Evolutionary conservation across 306 rosid genomes (phyloP), one percentile per base, ranked within the genome.

Genomic region (Cicer yamashitae): DNA sequence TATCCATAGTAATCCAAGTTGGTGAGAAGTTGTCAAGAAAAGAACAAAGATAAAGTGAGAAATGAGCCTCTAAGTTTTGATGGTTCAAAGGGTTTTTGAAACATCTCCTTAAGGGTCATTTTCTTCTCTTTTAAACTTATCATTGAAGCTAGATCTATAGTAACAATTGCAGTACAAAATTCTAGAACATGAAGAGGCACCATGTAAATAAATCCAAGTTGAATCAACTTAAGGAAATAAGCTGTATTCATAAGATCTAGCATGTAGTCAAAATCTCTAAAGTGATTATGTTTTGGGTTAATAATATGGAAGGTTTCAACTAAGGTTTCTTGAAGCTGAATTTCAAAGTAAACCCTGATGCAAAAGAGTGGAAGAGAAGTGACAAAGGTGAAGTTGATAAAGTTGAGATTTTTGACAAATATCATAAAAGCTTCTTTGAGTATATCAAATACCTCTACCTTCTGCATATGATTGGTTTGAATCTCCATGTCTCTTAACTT

Each of bases 321-420:
- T 13, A 85, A 51, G 50, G 84, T 76, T 54, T 59, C 66, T 66
- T 81, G 89, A 74, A 77, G 79, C 67, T 38, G 39, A 60, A 13
- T 71, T 75, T 87, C 88, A 63, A 61, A 70, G 77, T 77, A 81
- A 71, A 83, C 51, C 77, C 75, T 76, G 78, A 86, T 70, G 74
- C 73, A 79, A 52, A 88, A 85, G 53, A 88, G 86, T 60, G 89
- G 90, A n/a, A 85, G 79, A 6, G 88, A 82, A 77, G 68, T 47
- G 71, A 88, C 34, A 68, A 84, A 18, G 13, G 80, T 66, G 84
- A 83, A 65, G 84, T 80, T 43, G 75, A 83, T 75, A 77, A 89
- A 84, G 64, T 82, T 91, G 67, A 70, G 70, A 70, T 86, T 81
- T 37, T 11, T 64, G 78, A 38, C 62, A 73, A 79, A 65, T 13